Evolutionary conservation across 768 basidiomycete species (phyloP), one percentile per base, ranked within the genome.

Genomic region (Boletus rubroflammeus): DNA sequence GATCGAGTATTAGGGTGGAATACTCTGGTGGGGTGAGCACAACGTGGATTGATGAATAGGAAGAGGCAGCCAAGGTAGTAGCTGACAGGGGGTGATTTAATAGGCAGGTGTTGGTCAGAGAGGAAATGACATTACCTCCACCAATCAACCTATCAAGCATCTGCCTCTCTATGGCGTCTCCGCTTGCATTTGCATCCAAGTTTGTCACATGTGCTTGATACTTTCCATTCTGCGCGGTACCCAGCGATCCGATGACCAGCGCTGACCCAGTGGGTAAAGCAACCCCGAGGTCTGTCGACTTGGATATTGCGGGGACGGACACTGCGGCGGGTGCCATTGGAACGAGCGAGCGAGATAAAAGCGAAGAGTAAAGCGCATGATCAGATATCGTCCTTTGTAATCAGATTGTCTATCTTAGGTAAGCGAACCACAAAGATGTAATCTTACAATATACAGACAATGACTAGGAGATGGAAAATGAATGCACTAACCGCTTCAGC

Each of bases 91-190:
- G 45, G 42, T 21, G 23, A 13, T 34, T 63, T 29, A 56, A 41
- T 35, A 28, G 21, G n/a, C 41, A n/a, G 11, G 13, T 25, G 39
- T 47, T 19, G 25, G 25, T 31, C n/a, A 44, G 29, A 51, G 40
- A 55, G 50, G 32, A 58, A 49, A 43, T 9, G 29, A 42, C 11
- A 42, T 19, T 63, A 93, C 92, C 92, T 75, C 81, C 80, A 70
- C 90, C 91, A 15, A 92, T 73, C 56, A 95, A 73, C 56, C 93
- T 78, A 68, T 95, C 92, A 28, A 93, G 72, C 75, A 94, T 82
- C 66, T 92, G 85, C 63, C 80, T 85, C 62, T 94, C 90, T 29
- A 91, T 84, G 32, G 73, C 64, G 57, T 78, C 70, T 19, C 61
- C 57, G 23, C 34, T 28, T 28, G 57, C 29, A 17, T 75, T 76